Evolutionary conservation across 345 rosid genomes (phyloP).

Genomic region (Geranium rotundifolium): DNA sequence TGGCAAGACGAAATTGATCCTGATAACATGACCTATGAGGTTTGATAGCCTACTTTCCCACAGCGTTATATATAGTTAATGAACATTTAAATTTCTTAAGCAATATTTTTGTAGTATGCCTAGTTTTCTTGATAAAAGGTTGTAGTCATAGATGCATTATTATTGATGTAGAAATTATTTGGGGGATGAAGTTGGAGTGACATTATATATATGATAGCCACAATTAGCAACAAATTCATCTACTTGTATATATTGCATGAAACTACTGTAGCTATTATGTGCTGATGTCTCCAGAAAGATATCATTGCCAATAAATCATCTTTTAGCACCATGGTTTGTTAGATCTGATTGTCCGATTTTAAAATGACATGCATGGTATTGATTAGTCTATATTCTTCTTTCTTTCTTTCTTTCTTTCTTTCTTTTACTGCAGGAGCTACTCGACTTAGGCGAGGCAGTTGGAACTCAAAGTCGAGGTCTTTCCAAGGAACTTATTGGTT

Average conservation of each 20-base stretch:
- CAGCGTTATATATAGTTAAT: not conserved
- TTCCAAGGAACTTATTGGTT: slow-evolving; percentile 37
- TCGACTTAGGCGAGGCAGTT: slow-evolving; percentile 59
- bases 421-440: slow-evolving; percentile 38
- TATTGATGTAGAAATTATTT: not conserved
- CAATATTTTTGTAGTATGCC: not conserved
- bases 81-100: not conserved
- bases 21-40: slow-evolving; percentile 70
- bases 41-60: slow-evolving; percentile 16
- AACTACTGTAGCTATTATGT: not conserved
- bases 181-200: not conserved
- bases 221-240: not conserved
- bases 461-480: slow-evolving; percentile 62
- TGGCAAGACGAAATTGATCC: slow-evolving; percentile 60
- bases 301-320: not conserved
- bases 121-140: not conserved
- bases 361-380: not conserved
- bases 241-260: not conserved
- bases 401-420: slow-evolving; percentile 7
- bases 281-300: not conserved
- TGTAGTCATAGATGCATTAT: not conserved
- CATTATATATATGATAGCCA: not conserved
- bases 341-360: too few relatives aligned
- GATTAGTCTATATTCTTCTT: not conserved
- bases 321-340: not conserved